Evolutionary conservation across 139 green algal species (phyloP), one percentile per base, ranked within the genome.

Genomic region (Spirogloea muscicola): DNA sequence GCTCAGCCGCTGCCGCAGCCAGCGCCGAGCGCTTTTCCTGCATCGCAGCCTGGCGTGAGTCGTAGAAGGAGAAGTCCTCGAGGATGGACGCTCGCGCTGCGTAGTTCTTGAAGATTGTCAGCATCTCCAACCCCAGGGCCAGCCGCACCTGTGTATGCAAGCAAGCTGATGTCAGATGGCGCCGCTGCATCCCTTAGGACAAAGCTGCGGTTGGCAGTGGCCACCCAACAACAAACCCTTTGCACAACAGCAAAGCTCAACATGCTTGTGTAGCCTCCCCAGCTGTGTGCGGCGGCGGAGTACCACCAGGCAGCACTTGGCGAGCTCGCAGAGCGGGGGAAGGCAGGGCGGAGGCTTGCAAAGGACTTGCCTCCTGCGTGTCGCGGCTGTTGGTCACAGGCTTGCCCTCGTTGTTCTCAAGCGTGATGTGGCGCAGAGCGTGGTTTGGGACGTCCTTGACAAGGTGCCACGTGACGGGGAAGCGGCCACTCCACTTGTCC

Each of bases 381-480:
- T 84, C 77, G n/a, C 77, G 42, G 36, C 38, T 70, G 77, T 84
- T 84, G 31, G 77, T 82, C 6, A 84, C 71, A 2, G 77, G 77
- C 41, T 84, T 84, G 57, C 81, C 76, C 31, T 84, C 70, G 27
- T 81, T 81, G 37, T 77, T 76, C 1, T 29, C 55, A 3, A 84
- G 25, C 34, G 65, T 68, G 33, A 84, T 84, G 61, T 84, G 77
- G 27, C 77, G 70, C 41, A 84, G 77, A n/a, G 70, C 49, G 33
- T 29, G 39, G 60, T 82, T 82, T 18, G 77, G 72, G 16, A 84
- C 72, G 48, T 84, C 77, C 66, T 84, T 84, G 58, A 84, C 46
- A 16, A 76, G 25, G 48, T 82, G 77, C 77, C 77, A 84, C 18
- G 44, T 46, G 31, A 84, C 71, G 16, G 37, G n/a, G 51, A 82